Evolutionary conservation across 164 flowering plant species (phyloP), one percentile per base, ranked within the genome.

Genomic region (Aristolochia fimbriata): DNA sequence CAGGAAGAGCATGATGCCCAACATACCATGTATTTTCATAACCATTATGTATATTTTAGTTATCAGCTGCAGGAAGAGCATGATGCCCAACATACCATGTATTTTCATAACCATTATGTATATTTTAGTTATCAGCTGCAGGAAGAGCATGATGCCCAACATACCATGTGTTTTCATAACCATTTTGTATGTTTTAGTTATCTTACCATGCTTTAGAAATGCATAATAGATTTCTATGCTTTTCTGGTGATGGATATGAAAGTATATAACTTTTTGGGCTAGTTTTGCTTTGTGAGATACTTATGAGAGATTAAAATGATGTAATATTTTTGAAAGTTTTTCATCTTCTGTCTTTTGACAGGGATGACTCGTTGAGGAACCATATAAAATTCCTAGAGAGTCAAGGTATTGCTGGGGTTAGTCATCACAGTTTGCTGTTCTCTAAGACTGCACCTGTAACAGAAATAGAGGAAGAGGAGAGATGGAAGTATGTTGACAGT

Each of bases 341-440:
- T n/a, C 1, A 58, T 47, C 24, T 17, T 17, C 45, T 47, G 52
- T 53, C 21, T 27, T 57, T 49, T 51, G 49, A 31, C 57, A 94
- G 99, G 95, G 85, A 81, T 61, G 86, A 80, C 22, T 66, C 64
- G 57, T 56, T 91, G 66, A 81, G 64, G 64, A 59, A 61, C 16
- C 96, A 94, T 58, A 70, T 88, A 21, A 67, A 77, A 59, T 88
- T 91, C 62, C 69, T 94, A 51, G 85, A 91, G 59, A 73, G 77
- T 60, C 80, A 71, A 46, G 95, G 91, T 41, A 91, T 91, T 56
- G 96, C 90, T 16, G 99, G 97, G 62, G 87, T 94, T 53, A 94
- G 99, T 74, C 82, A 88, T 57, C 99, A 94, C 73, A 91, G 91
- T 70, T 73, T 94, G 73, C 91, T 94, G 16, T 94, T 83, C 66